Evolutionary conservation across 345 rosid species (phyloP).

Genomic region (Linum usitatissimum): DNA sequence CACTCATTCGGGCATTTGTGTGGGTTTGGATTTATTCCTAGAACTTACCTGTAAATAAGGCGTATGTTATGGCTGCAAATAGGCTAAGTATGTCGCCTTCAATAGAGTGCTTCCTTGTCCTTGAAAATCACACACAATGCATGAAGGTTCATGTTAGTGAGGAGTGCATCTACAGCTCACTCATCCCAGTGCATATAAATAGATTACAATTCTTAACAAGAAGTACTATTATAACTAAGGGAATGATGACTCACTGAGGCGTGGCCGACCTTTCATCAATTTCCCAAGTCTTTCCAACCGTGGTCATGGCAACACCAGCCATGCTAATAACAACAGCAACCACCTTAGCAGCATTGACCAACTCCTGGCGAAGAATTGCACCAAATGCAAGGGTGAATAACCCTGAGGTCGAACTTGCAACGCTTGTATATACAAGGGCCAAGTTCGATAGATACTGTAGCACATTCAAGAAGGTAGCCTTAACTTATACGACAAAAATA

Average conservation of each 20-base stretch:
- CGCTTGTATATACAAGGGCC: constrained; percentile 59
- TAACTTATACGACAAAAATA: no score
- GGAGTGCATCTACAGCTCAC: not conserved
- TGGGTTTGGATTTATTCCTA: not conserved
- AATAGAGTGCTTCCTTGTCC: constrained; percentile 34
- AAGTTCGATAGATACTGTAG: constrained; percentile 48
- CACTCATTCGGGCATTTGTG: no score
- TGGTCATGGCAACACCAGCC: constrained; percentile 64
- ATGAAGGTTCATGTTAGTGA: not conserved
- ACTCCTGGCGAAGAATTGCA: constrained; percentile 51
- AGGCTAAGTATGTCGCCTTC: constrained; percentile 43
- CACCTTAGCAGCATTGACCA: constrained; percentile 35
- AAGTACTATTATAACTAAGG: not conserved
- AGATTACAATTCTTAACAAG: no score
- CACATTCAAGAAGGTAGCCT: not conserved
- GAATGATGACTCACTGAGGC: constrained; percentile 32
- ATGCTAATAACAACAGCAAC: constrained; percentile 53
- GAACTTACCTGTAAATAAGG: constrained; percentile 44
- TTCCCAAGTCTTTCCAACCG: constrained; percentile 54
- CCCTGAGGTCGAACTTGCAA: constrained; percentile 59
- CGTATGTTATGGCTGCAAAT: constrained; percentile 46
- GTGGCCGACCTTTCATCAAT: constrained; percentile 31
- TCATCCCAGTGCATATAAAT: no score
- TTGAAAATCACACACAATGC: constrained; percentile 7
- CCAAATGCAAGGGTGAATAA: constrained; percentile 60